Percentiles rank a stretch among this genome's conserved stretches.
These are phyloP conservation scores for Tuctoria greenei DNA, from an alignment of 176 grass and related monocot genomes.

Conservation along the genomic window DNA sequence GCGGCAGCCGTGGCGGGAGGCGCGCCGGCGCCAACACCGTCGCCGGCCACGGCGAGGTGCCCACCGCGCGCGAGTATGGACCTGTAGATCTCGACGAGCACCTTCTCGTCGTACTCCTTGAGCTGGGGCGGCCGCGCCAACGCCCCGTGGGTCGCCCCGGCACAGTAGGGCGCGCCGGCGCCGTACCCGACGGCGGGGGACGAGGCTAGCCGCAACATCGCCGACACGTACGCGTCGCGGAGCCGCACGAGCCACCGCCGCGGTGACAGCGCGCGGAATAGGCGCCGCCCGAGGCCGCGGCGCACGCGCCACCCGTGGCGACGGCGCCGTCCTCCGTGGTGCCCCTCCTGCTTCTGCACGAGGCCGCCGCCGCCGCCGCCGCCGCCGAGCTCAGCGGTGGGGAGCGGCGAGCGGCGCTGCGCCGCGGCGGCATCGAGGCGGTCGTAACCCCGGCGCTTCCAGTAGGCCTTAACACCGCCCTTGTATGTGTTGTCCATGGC, in stretches of 20 bases:
- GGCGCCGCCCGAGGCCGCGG: constrained; percentile 29
- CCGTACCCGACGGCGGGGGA: constrained; percentile 45
- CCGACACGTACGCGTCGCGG: constrained; percentile 61
- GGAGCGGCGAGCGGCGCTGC: constrained; percentile 27
- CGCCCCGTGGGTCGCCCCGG: neutral
- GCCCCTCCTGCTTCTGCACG: neutral
- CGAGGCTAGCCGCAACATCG: constrained; percentile 57
- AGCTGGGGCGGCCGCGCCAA: constrained; percentile 1
- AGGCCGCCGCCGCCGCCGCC: neutral
- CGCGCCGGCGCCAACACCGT: neutral
- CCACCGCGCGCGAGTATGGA: constrained; percentile 45
- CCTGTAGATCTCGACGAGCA: constrained; percentile 68
- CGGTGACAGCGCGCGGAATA: constrained; percentile 42
- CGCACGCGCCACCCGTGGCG: constrained; percentile 43
- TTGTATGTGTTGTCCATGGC: constrained; percentile 43
- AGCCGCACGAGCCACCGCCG: constrained; percentile 47
- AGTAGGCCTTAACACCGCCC: constrained; percentile 65
- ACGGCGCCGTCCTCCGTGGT: neutral
- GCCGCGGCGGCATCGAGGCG: constrained; percentile 33
- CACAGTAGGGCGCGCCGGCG: constrained; percentile 29
- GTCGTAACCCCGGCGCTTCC: constrained; percentile 59
- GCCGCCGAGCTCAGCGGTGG: constrained; percentile 41
- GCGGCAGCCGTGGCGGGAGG: neutral
- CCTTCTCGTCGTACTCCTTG: constrained; percentile 70
- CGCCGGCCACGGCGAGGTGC: neutral